These are phyloP conservation scores for Ceratocystis lukuohia DNA, from an alignment of 2,329 filamentous ascomycete species.

Conservation along the genomic window DNA sequence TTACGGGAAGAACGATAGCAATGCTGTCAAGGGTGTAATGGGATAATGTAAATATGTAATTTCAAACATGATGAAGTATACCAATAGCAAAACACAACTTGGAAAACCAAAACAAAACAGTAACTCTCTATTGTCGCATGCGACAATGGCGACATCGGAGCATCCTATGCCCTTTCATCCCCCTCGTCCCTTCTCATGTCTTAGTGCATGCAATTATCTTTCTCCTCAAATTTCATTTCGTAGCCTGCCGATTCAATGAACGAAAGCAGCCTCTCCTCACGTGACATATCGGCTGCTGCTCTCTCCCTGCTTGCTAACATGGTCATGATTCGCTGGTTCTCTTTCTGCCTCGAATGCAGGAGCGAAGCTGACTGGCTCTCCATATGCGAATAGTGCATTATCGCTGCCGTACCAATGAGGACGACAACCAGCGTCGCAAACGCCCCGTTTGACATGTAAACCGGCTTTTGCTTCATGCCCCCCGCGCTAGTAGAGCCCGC, in stretches of 20 bases:
- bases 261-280: slow-evolving; percentile 21
- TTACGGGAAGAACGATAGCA: background rate
- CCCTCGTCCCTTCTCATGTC: background rate
- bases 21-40: background rate
- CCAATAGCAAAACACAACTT: background rate
- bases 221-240: slow-evolving; percentile 46
- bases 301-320: slow-evolving; percentile 38
- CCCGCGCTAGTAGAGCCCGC: slow-evolving; percentile 16
- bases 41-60: background rate
- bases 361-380: slow-evolving; percentile 47
- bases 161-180: background rate
- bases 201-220: slow-evolving; percentile 4
- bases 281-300: slow-evolving; percentile 15
- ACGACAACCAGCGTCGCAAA: slow-evolving; percentile 63
- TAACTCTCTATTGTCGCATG: background rate
- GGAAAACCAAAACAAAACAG: background rate
- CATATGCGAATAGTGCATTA: slow-evolving; percentile 59
- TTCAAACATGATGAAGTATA: background rate
- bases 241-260: slow-evolving; percentile 37
- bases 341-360: slow-evolving; percentile 52
- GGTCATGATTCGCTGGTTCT: slow-evolving; percentile 47
- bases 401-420: slow-evolving; percentile 49
- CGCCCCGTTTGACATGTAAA: slow-evolving; percentile 63
- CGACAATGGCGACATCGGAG: background rate
- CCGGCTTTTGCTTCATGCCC: slow-evolving; percentile 34